These are phyloP conservation scores for Trichoderma erinaceum DNA, from an alignment of 495 filamentous ascomycete species.

Conservation along the genomic window DNA sequence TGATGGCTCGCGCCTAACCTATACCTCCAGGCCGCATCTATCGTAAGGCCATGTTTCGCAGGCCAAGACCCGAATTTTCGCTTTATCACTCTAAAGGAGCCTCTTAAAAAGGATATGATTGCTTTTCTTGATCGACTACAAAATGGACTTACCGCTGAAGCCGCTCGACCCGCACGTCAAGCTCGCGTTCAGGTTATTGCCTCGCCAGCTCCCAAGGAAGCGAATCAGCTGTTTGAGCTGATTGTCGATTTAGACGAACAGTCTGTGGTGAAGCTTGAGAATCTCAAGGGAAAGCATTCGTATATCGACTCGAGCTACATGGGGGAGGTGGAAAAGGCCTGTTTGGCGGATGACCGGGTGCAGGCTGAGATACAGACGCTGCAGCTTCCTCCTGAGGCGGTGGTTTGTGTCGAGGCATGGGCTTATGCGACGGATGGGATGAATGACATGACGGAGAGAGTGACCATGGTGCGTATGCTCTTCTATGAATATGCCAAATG, in stretches of 20 bases:
- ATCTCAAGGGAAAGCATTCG: conserved; percentile 55
- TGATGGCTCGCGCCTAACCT: too few species aligned
- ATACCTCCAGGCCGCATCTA: not conserved
- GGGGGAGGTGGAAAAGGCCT: conserved; percentile 64
- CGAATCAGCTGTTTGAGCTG: not conserved
- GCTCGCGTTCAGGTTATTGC: not conserved
- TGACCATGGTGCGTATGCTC: not conserved
- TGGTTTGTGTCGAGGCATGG: conserved; percentile 68
- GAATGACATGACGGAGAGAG: conserved; percentile 10
- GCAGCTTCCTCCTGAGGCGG: not conserved
- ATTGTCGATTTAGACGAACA: not conserved
- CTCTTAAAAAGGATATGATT: not conserved
- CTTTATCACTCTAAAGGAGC: conserved; percentile 8
- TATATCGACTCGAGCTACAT: conserved; percentile 11
- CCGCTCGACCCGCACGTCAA: not conserved
- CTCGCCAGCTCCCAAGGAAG: not conserved
- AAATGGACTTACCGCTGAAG: not conserved
- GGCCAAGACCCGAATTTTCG: conserved; percentile 11
- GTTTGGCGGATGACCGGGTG: conserved; percentile 56
- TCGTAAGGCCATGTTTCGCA: not conserved
- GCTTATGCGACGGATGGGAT: conserved; percentile 16
- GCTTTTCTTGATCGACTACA: conserved; percentile 2
- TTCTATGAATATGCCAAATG: not conserved
- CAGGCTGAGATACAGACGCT: not conserved
- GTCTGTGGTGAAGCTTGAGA: conserved; percentile 77